phyloP scores from a whole-genome alignment of 805 yeast genomes.

The Suhomyces emberorum region DNA sequence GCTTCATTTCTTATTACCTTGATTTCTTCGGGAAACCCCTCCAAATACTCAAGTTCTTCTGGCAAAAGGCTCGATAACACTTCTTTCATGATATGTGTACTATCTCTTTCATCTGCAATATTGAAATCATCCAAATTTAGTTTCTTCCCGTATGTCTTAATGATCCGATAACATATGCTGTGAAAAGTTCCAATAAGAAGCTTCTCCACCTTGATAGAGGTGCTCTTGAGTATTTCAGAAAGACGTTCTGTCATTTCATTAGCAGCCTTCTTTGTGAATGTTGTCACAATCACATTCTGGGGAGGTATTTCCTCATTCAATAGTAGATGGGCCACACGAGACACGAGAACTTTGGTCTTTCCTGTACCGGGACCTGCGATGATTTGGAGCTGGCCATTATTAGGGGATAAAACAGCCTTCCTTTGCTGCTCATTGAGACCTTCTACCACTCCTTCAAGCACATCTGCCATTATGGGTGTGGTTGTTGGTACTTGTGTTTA shows the following conservation, averaged over 20 bases:
- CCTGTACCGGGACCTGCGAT: constrained; percentile 66
- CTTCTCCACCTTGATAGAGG: constrained; percentile 36
- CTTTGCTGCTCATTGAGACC: constrained; percentile 41
- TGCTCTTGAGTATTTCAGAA: constrained; percentile 24
- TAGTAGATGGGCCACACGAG: constrained; percentile 73
- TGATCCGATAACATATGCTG: constrained; percentile 64
- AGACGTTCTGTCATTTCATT: constrained; percentile 75
- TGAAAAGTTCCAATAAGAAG: constrained; percentile 88
- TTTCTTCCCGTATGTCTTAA: constrained; percentile 51
- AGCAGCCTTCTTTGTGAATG: constrained; percentile 93
- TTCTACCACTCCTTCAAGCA: too few relatives aligned
- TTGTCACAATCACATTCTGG: constrained; percentile 69
- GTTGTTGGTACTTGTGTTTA: too few relatives aligned
- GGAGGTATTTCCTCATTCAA: constrained; percentile 53
- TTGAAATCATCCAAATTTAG: constrained; percentile 46
- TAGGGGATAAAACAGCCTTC: constrained; percentile 42
- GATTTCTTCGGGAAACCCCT: constrained; percentile 13
- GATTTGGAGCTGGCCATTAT: constrained; percentile 42
- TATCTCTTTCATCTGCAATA: constrained; percentile 67
- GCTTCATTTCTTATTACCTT: constrained; percentile 10
- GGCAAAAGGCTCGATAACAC: constrained; percentile 28
- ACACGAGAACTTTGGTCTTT: constrained; percentile 78
- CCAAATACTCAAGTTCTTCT: constrained; percentile 15
- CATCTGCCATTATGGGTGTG: too few relatives aligned
- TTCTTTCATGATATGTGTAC: constrained; percentile 42